phyloP scores from a whole-genome alignment of 345 rosid species.

The Syzygium jambos region DNA sequence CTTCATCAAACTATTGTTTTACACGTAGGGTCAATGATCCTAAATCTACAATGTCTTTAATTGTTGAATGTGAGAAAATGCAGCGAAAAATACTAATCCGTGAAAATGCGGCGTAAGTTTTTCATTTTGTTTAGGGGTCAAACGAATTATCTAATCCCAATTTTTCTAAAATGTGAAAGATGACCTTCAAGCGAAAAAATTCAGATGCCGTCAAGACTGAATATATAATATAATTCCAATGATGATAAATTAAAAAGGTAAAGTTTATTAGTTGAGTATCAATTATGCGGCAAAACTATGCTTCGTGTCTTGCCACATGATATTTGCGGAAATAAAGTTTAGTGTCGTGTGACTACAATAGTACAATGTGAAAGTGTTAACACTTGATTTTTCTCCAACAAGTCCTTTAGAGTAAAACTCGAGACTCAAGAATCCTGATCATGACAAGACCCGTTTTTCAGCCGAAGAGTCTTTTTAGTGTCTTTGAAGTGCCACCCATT shows the following conservation, averaged over 20 bases:
- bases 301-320: neutral
- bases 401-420: no score
- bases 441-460: no score
- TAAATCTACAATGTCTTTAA: neutral
- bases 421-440: no score
- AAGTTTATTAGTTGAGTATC: neutral
- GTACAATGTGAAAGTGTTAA: no score
- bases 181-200: neutral
- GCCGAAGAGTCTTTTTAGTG: no score
- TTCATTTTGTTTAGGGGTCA: neutral
- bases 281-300: neutral
- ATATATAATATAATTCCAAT: neutral
- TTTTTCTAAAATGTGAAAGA: neutral
- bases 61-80: neutral
- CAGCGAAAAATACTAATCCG: neutral
- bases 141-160: neutral
- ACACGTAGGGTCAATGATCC: neutral
- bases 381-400: no score
- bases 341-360: neutral
- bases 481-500: no score
- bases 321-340: neutral
- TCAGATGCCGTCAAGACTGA: neutral
- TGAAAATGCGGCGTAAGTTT: neutral
- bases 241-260: neutral
- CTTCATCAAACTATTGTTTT: neutral